phyloP scores from a whole-genome alignment of 2,329 filamentous ascomycete genomes.

The Colletotrichum sansevieriae region DNA sequence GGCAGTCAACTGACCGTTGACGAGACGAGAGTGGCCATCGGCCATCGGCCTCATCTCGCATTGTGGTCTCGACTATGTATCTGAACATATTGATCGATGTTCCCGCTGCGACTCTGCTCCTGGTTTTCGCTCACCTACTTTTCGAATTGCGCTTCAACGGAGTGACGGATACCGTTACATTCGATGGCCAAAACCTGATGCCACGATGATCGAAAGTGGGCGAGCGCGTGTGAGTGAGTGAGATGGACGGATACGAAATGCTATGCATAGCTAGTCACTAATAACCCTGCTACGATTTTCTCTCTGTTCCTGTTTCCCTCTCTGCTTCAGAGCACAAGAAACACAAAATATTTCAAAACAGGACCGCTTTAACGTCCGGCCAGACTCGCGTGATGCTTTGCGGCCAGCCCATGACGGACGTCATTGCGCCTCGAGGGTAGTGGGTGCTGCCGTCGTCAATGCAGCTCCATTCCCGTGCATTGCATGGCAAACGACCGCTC shows the following conservation, averaged over 20 bases:
- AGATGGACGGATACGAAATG: conserved; percentile 16
- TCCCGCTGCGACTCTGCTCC: conserved; percentile 1
- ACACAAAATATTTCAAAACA: conserved; percentile 9
- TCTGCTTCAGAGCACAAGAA: not conserved
- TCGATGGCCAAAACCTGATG: conserved; percentile 28
- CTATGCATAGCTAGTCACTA: not conserved
- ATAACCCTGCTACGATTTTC: not conserved
- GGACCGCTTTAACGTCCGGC: conserved; percentile 9
- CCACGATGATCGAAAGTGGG: conserved; percentile 36
- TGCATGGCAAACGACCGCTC: conserved; percentile 30
- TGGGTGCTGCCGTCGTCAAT: conserved; percentile 15
- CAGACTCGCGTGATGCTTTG: conserved; percentile 37
- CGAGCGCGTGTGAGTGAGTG: not conserved
- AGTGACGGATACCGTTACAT: conserved; percentile 33
- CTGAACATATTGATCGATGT: not conserved
- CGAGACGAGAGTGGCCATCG: too few species aligned
- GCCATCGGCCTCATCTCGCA: not conserved
- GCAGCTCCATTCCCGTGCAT: conserved; percentile 38
- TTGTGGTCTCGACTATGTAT: conserved; percentile 14
- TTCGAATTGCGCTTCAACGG: conserved; percentile 3
- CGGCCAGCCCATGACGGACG: conserved; percentile 32
- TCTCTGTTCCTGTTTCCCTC: not conserved
- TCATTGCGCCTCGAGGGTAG: conserved; percentile 34
- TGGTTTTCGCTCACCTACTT: conserved; percentile 18
- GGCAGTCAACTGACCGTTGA: not conserved